These are phyloP conservation scores for Clavispora vitiphila DNA, from an alignment of 805 yeast species.

Conservation along the genomic window DNA sequence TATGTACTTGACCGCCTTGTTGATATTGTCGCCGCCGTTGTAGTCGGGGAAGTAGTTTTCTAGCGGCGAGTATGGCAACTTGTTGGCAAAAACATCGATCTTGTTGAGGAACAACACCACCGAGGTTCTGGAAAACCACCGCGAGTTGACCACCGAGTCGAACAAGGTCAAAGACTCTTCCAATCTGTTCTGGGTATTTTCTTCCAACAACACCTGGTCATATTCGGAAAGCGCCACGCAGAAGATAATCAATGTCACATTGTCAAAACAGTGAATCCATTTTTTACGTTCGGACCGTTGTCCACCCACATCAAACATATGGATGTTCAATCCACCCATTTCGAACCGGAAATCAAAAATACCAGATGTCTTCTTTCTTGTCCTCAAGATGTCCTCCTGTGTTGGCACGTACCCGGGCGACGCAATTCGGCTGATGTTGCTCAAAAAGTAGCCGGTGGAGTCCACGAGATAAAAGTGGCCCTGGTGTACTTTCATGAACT, in stretches of 20 bases:
- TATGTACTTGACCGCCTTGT: slow-evolving; percentile 87
- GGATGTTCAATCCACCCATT: slow-evolving; percentile 52
- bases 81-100: slow-evolving; percentile 85
- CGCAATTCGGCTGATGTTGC: slow-evolving; percentile 59
- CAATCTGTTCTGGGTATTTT: slow-evolving; percentile 22
- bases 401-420: slow-evolving; percentile 61
- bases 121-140: slow-evolving; percentile 88
- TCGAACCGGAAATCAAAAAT: slow-evolving; percentile 78
- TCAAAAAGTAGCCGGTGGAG: slow-evolving; percentile 74
- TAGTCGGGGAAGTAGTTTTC: slow-evolving; percentile 86
- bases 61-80: slow-evolving; percentile 73
- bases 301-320: slow-evolving; percentile 82
- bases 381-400: slow-evolving; percentile 73
- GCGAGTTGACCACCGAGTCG: slow-evolving; percentile 85
- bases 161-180: slow-evolving; percentile 65
- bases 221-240: slow-evolving; percentile 90
- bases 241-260: slow-evolving; percentile 82
- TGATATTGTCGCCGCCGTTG: slow-evolving; percentile 83
- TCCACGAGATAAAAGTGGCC: slow-evolving; percentile 80
- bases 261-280: slow-evolving; percentile 96
- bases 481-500: slow-evolving; percentile 53
- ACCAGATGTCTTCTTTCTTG: slow-evolving; percentile 91
- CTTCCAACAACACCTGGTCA: slow-evolving; percentile 73
- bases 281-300: slow-evolving; percentile 93
- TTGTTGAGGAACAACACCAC: slow-evolving; percentile 84